Base-by-base conservation (phyloP, 768 basidiomycete species). In the Asterophora lycoperdoides region DNA sequence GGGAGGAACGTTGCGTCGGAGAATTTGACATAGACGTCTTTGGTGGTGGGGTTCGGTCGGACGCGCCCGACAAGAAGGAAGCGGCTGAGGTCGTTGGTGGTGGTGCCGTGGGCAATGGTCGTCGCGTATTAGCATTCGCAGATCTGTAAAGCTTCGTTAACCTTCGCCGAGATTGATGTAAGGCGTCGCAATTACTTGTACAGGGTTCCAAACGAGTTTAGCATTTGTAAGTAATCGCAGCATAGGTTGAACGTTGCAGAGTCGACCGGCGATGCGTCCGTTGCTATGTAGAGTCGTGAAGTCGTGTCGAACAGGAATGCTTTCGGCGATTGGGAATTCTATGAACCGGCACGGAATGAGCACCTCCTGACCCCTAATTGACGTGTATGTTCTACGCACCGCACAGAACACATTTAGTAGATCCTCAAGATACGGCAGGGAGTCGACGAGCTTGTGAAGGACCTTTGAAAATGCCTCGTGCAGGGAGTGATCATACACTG, bases 291-390 rank as follows among this genome's bases (percentile, higher is more conserved):
- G 20, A 96, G 71, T 41, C 90, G 78, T 18, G 91, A 92, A 4
- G 75, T 75, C 14, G 80, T 83, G 61, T 98, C 94, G 57, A 95
- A 97, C 11, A 98, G 68, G 62, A 94, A 98, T 0, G 93, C 90
- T 64, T 98, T 98, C 32, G 90, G 84, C 26, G 93, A 88, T 59
- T 89, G 89, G 2, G 89, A 93, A 52, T 92, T 92, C 92, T 95
- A 56, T 14, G 43, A 41, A 36, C 43, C 19, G 55, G 55, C 35
- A 23, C 23, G 6, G 23, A 40, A 51, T 54, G 23, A 57, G 46
- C 28, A 33, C 42, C 37, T 40, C 18, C 3, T 13, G 28, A 34
- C 32, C 33, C 11, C 20, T 20, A 20, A 41, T 17, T n/a, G 33
- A n/a, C n/a, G 15, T 41, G 23, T 3, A 18, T 41, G 23, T 3